Evolutionary conservation across 176 grass and related monocot genomes (phyloP).

Genomic region (Alopecurus myosuroides): DNA sequence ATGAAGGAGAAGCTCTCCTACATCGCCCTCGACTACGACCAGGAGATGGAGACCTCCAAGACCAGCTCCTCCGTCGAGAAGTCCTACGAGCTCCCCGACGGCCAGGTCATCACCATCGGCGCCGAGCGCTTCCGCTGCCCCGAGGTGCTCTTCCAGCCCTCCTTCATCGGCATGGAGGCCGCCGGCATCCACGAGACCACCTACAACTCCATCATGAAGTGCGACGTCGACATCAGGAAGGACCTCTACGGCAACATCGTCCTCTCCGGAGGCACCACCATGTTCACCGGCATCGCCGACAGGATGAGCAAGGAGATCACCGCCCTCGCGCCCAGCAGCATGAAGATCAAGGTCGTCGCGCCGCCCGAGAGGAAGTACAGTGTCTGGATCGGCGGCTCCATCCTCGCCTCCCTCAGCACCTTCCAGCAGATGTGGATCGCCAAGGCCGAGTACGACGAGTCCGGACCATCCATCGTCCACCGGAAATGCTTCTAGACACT

Average conservation of each 20-base stretch:
- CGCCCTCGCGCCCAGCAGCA: constrained; percentile 49
- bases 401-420: constrained; percentile 59
- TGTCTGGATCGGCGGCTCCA: constrained; percentile 62
- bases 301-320: constrained; percentile 77
- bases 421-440: constrained; percentile 81
- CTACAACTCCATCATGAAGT: constrained; percentile 74
- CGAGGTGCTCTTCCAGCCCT: constrained; percentile 65
- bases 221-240: constrained; percentile 63
- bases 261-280: constrained; percentile 57
- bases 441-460: constrained; percentile 64
- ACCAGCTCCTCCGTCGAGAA: constrained; percentile 49
- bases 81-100: constrained; percentile 52
- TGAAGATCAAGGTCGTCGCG: constrained; percentile 70
- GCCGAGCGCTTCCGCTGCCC: constrained; percentile 60
- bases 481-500: constrained; percentile 51
- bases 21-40: constrained; percentile 51
- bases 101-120: constrained; percentile 61
- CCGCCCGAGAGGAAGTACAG: constrained; percentile 65
- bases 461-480: constrained; percentile 56
- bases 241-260: constrained; percentile 69
- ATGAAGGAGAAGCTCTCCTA: constrained; percentile 58
- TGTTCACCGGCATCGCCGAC: constrained; percentile 57
- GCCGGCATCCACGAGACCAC: constrained; percentile 60
- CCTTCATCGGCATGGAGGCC: constrained; percentile 65
- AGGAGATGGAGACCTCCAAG: constrained; percentile 40